These are phyloP conservation scores for Zanthoxylum bungeanum DNA, from an alignment of 345 rosid genomes.

Conservation along the genomic window DNA sequence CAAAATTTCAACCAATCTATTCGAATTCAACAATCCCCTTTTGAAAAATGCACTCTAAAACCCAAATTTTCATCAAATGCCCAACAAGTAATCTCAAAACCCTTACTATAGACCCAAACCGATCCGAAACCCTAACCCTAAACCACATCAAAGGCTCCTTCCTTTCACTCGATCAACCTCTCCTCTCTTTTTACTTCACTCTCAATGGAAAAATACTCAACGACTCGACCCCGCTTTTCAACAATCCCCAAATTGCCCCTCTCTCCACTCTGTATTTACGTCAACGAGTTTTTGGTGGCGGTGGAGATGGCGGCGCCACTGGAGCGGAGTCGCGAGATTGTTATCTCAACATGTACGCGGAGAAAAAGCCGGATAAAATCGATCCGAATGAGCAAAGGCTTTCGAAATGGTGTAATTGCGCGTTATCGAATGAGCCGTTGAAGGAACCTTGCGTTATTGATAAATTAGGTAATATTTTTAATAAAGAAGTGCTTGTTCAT, in stretches of 20 bases:
- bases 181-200: constrained; percentile 45
- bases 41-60: not conserved
- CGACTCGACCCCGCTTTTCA: constrained; percentile 37
- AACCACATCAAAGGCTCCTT: constrained; percentile 38
- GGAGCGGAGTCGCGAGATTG: constrained; percentile 97
- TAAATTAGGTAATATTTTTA: constrained; percentile 75
- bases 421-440: constrained; percentile 76
- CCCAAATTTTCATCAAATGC: constrained; percentile 8
- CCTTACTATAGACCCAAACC: not conserved
- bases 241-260: constrained; percentile 39
- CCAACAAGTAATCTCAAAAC: not conserved
- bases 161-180: constrained; percentile 40
- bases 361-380: constrained; percentile 84
- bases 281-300: constrained; percentile 72
- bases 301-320: constrained; percentile 99
- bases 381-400: constrained; percentile 93
- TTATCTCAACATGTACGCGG: constrained; percentile 96
- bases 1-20: too few relatives aligned
- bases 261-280: constrained; percentile 55
- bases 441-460: constrained; percentile 84
- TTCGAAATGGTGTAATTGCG: constrained; percentile 82
- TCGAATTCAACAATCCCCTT: not conserved
- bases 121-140: constrained; percentile 26
- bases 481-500: constrained; percentile 76
- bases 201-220: constrained; percentile 57